phyloP scores from a whole-genome alignment of 805 yeast species.

The Metschnikowia shivogae region DNA sequence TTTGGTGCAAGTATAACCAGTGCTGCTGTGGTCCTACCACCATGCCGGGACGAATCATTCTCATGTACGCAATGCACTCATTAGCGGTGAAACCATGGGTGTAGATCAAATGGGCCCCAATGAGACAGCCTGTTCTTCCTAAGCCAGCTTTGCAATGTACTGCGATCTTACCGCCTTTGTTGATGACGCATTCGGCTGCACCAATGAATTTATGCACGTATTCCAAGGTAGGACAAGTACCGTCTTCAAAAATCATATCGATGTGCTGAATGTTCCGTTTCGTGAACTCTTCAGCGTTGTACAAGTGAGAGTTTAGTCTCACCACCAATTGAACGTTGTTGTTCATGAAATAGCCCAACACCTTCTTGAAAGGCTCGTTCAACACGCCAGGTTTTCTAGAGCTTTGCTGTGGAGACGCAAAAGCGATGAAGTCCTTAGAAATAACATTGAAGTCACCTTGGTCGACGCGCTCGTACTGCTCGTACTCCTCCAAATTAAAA shows the following conservation, averaged over 20 bases:
- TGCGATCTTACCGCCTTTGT: slow-evolving; percentile 87
- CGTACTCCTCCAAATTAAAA: slow-evolving; percentile 91
- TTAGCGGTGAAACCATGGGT: slow-evolving; percentile 96
- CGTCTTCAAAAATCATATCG: slow-evolving; percentile 97
- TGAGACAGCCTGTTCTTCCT: slow-evolving; percentile 96
- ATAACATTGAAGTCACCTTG: slow-evolving; percentile 93
- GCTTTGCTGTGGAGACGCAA: slow-evolving; percentile 89
- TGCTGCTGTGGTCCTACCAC: slow-evolving; percentile 99
- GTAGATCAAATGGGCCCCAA: slow-evolving; percentile 94
- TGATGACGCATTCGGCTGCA: slow-evolving; percentile 86
- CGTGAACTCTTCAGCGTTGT: slow-evolving; percentile 80
- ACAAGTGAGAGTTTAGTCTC: slow-evolving; percentile 85
- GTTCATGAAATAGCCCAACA: slow-evolving; percentile 67
- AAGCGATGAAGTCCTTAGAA: slow-evolving; percentile 92
- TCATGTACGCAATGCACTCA: slow-evolving; percentile 94
- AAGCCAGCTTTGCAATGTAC: slow-evolving; percentile 99
- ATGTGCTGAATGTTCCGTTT: slow-evolving; percentile 81
- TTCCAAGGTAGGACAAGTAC: slow-evolving; percentile 94
- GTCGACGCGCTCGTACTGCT: slow-evolving; percentile 90
- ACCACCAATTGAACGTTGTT: slow-evolving; percentile 85
- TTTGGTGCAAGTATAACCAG: slow-evolving; percentile 94
- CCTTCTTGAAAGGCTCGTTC: slow-evolving; percentile 77
- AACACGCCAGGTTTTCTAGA: slow-evolving; percentile 43
- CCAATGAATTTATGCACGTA: slow-evolving; percentile 91
- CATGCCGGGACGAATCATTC: slow-evolving; percentile 98